Evolutionary conservation across 371 early-diverging fungal genomes (phyloP).

Genomic region (Thermomucor indicae-seudaticae): DNA sequence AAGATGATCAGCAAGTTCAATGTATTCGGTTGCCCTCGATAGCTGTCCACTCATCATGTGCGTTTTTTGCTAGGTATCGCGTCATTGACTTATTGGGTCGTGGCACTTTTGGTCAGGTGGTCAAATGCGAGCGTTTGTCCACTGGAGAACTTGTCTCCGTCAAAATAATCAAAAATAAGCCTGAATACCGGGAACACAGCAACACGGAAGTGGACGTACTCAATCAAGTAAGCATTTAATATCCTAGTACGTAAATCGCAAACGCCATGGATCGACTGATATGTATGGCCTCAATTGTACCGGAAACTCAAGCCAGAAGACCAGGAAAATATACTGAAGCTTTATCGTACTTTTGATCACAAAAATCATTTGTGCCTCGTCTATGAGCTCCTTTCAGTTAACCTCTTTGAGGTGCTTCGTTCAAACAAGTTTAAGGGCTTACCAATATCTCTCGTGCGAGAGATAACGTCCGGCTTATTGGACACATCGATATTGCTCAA

Average conservation of each 20-base stretch:
- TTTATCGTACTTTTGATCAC: constrained; percentile 84
- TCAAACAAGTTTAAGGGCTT: constrained; percentile 89
- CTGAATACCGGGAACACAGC: constrained; percentile 89
- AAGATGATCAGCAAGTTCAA: constrained; percentile 70
- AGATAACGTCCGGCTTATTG: constrained; percentile 86
- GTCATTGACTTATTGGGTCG: constrained; percentile 91
- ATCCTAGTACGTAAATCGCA: background rate
- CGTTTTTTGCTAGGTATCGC: constrained; percentile 52
- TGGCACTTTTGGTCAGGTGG: constrained; percentile 99
- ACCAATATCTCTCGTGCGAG: constrained; percentile 76
- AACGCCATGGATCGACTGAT: background rate
- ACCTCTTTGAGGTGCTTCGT: constrained; percentile 91
- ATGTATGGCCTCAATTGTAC: constrained; percentile 14
- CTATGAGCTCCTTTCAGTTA: constrained; percentile 91
- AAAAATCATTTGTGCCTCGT: constrained; percentile 92
- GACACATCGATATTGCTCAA: constrained; percentile 79
- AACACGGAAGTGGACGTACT: constrained; percentile 91
- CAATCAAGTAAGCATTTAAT: constrained; percentile 60
- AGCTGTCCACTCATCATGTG: background rate
- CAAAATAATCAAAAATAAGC: constrained; percentile 95
- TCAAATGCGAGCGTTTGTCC: constrained; percentile 82
- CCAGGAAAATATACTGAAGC: constrained; percentile 74
- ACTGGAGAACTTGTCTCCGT: constrained; percentile 89
- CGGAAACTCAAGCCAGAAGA: constrained; percentile 69
- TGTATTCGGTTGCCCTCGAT: background rate